Evolutionary conservation across 1,284 basidiomycete genomes (phyloP).

Genomic region (Cutaneotrichosporon cavernicola): DNA sequence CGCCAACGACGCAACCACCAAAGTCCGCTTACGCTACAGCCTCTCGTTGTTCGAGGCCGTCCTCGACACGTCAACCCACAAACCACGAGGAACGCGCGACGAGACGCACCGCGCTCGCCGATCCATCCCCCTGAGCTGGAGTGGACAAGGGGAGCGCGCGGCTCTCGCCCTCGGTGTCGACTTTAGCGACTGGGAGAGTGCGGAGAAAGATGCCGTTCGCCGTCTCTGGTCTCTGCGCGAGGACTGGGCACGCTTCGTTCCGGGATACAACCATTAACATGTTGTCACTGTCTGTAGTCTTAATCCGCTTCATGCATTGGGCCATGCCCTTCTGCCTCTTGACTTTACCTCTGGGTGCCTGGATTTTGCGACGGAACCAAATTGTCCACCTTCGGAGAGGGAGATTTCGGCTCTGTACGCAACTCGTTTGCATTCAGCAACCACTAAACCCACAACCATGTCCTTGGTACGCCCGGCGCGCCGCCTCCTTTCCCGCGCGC

Average conservation of each 20-base stretch:
- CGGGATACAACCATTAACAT: conserved; percentile 12
- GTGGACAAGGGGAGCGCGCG: conserved; percentile 1
- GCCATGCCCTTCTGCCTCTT: neutral
- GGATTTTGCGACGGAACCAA: conserved; percentile 8
- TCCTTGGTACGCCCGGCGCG: conserved; percentile 18
- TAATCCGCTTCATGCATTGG: conserved; percentile 1
- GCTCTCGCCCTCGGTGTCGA: conserved; percentile 11
- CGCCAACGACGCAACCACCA: neutral
- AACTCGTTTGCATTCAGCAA: neutral
- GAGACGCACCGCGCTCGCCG: conserved; percentile 22
- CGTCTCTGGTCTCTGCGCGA: conserved; percentile 26
- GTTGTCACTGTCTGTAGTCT: conserved; percentile 4
- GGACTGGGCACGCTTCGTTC: conserved; percentile 32
- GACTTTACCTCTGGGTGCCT: neutral
- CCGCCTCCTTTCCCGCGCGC: neutral
- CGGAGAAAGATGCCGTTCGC: conserved; percentile 33
- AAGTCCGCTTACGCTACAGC: conserved; percentile 29
- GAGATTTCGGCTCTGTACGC: neutral
- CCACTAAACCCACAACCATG: conserved; percentile 10
- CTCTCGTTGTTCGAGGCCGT: conserved; percentile 14
- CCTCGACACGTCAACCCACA: conserved; percentile 21
- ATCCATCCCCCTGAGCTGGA: conserved; percentile 15
- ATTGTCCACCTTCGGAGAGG: neutral
- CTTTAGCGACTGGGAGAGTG: conserved; percentile 23
- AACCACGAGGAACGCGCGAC: conserved; percentile 5